Conservation (phyloP, 805 yeast genomes). For the Yamadazyma tumulicola region DNA sequence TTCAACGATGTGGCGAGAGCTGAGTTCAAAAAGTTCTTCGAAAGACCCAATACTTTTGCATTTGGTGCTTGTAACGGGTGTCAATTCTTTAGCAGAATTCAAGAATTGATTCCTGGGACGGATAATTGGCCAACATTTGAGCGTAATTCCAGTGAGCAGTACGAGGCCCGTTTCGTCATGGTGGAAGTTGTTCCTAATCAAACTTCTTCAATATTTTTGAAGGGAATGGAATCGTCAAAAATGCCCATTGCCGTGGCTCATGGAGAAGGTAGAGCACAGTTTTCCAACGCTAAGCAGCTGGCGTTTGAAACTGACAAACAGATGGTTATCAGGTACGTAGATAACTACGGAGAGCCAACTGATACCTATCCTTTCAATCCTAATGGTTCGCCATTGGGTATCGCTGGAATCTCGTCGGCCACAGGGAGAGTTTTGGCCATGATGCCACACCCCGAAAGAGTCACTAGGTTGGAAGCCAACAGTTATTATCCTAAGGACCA, state of each 20-base stretch:
- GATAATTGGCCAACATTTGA: constrained; percentile 96
- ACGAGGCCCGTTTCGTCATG: constrained; percentile 91
- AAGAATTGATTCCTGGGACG: constrained; percentile 85
- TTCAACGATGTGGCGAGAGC: constrained; percentile 73
- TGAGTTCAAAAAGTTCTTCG: constrained; percentile 80
- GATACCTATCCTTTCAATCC: constrained; percentile 91
- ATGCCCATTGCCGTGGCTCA: constrained; percentile 98
- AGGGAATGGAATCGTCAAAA: constrained; percentile 89
- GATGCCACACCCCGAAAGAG: constrained; percentile 99
- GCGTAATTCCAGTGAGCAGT: constrained; percentile 87
- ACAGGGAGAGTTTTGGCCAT: constrained; percentile 94
- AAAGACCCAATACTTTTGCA: constrained; percentile 88
- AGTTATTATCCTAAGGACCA: constrained; percentile 76
- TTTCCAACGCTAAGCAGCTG: constrained; percentile 43
- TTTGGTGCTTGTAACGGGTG: constrained; percentile 99
- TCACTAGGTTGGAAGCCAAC: constrained; percentile 79
- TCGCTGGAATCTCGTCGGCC: constrained; percentile 85
- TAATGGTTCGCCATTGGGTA: constrained; percentile 91
- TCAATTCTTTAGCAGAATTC: constrained; percentile 87
- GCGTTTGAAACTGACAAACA: constrained; percentile 50
- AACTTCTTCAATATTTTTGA: constrained; percentile 66
- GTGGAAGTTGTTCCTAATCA: constrained; percentile 63
- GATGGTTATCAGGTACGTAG: constrained; percentile 75
- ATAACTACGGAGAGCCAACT: constrained; percentile 84
- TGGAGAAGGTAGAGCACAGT: constrained; percentile 93